Percentiles rank a stretch among this genome's conserved stretches.
These are phyloP conservation scores for Boletus albobrunnescens DNA, from an alignment of 1,284 basidiomycete genomes.

Conservation along the genomic window DNA sequence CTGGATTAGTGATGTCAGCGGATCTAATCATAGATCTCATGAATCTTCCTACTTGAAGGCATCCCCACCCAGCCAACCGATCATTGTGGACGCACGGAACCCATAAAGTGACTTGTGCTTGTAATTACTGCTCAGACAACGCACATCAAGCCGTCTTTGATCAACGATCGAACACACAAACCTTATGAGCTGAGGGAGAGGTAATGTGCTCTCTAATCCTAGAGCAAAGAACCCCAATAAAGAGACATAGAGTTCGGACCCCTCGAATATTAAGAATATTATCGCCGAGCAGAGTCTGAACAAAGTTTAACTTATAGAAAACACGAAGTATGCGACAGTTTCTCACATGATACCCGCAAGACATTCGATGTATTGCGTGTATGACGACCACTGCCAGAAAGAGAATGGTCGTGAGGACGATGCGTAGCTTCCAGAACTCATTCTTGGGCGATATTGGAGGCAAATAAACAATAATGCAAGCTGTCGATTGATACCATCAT, in stretches of 20 bases:
- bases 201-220: slow-evolving; percentile 78
- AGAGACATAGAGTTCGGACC: slow-evolving; percentile 58
- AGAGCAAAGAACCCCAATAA: slow-evolving; percentile 75
- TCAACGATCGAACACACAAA: slow-evolving; percentile 30
- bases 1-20: slow-evolving; percentile 37
- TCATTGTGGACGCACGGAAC: slow-evolving; percentile 75
- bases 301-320: slow-evolving; percentile 16
- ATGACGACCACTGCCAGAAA: slow-evolving; percentile 85
- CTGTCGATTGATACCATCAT: slow-evolving; percentile 36
- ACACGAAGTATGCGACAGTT: slow-evolving; percentile 5
- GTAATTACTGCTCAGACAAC: slow-evolving; percentile 52
- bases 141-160: slow-evolving; percentile 16
- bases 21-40: slow-evolving; percentile 10
- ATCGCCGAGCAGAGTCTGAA: slow-evolving; percentile 66
- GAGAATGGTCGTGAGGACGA: slow-evolving; percentile 64
- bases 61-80: slow-evolving; percentile 82
- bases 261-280: slow-evolving; percentile 70
- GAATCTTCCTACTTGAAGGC: slow-evolving; percentile 63
- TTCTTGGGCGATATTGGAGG: slow-evolving; percentile 59
- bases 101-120: slow-evolving; percentile 77
- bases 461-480: slow-evolving; percentile 76
- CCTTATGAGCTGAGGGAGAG: slow-evolving; percentile 77
- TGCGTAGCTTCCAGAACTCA: slow-evolving; percentile 56
- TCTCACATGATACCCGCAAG: slow-evolving; percentile 71
- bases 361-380: slow-evolving; percentile 77